phyloP scores from a whole-genome alignment of 176 grass and related monocot species.

The sorghum (Sorghum bicolor) region DNA sequence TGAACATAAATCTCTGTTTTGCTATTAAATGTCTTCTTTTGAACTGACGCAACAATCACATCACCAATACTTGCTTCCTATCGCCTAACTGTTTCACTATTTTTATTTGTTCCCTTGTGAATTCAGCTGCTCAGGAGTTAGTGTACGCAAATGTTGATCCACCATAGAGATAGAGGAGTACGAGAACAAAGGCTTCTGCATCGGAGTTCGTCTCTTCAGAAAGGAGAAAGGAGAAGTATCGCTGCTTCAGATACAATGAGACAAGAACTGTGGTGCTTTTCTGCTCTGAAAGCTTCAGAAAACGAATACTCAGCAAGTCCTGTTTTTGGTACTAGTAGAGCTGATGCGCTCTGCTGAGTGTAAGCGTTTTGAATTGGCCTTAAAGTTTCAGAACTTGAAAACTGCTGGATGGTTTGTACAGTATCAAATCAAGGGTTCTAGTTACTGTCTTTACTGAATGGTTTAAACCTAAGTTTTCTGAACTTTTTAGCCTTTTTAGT shows the following conservation, averaged over 20 bases:
- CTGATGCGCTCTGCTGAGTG: not conserved
- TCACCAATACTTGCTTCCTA: not conserved
- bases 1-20: not conserved
- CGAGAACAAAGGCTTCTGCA: not conserved
- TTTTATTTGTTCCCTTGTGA: not conserved
- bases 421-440: not conserved
- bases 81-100: not conserved
- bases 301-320: not conserved
- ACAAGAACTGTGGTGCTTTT: not conserved
- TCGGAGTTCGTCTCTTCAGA: not conserved
- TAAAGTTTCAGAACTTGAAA: not conserved
- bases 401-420: not conserved
- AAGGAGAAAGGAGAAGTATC: not conserved
- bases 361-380: not conserved
- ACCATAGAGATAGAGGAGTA: not conserved
- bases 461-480: not conserved
- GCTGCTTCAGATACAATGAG: not conserved
- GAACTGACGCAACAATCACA: not conserved
- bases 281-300: not conserved
- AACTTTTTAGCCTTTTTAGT: not conserved
- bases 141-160: not conserved
- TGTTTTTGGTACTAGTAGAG: not conserved
- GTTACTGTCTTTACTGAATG: not conserved
- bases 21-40: not conserved
- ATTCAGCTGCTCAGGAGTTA: not conserved